These are phyloP conservation scores for Russula earlei DNA, from an alignment of 768 basidiomycete genomes.

Conservation along the genomic window DNA sequence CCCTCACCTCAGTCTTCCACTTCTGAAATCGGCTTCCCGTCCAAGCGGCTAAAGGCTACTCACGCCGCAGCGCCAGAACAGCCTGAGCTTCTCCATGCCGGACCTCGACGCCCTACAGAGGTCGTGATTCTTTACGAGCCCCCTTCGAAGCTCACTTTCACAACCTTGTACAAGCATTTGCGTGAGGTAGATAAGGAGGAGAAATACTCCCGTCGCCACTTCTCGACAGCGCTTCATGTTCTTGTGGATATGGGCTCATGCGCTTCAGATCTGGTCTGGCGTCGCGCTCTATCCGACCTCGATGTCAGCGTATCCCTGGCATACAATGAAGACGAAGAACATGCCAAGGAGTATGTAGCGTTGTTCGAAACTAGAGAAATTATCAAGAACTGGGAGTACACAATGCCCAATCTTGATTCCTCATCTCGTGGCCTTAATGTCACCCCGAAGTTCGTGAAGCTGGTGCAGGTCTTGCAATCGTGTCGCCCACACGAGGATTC, in stretches of 20 bases:
- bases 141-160: conserved; percentile 28
- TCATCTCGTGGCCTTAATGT: conserved; percentile 56
- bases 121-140: conserved; percentile 46
- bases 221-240: conserved; percentile 38
- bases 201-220: conserved; percentile 32
- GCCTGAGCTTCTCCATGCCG: neutral
- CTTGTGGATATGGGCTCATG: conserved; percentile 53
- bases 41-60: conserved; percentile 2
- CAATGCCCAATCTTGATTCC: conserved; percentile 51
- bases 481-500: conserved; percentile 42
- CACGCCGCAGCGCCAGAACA: neutral
- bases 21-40: neutral
- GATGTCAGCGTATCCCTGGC: conserved; percentile 22
- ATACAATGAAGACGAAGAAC: conserved; percentile 28
- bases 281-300: conserved; percentile 38
- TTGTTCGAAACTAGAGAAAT: conserved; percentile 27
- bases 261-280: conserved; percentile 64
- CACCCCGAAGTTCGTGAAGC: conserved; percentile 52
- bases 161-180: conserved; percentile 39
- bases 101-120: conserved; percentile 32
- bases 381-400: conserved; percentile 53
- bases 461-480: conserved; percentile 50
- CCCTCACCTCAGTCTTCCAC: neutral
- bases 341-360: conserved; percentile 28
- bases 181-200: conserved; percentile 36